Evolutionary conservation across 352 stramenopile species (phyloP).

Genomic region (Globisporangium sylvaticum): DNA sequence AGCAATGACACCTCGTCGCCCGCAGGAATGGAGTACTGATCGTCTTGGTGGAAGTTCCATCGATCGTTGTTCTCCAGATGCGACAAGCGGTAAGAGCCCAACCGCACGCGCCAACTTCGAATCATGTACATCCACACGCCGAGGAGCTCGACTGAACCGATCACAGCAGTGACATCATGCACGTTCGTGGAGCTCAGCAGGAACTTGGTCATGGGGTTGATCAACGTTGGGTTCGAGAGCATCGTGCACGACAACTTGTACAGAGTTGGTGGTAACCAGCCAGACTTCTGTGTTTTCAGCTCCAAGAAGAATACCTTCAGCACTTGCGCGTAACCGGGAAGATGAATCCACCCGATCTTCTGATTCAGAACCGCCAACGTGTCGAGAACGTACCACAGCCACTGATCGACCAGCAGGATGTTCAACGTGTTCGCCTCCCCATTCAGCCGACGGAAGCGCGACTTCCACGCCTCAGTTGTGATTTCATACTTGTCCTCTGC

Average conservation of each 20-base stretch:
- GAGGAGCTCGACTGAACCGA: conserved; percentile 81
- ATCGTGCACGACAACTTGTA: conserved; percentile 90
- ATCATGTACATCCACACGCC: conserved; percentile 92
- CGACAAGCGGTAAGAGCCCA: conserved; percentile 83
- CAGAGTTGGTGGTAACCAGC: conserved; percentile 78
- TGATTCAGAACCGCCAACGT: conserved; percentile 87
- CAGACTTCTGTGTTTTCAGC: conserved; percentile 86
- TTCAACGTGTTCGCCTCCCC: conserved; percentile 86
- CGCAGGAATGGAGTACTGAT: conserved; percentile 86
- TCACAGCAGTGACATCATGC: conserved; percentile 84
- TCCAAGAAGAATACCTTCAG: conserved; percentile 89
- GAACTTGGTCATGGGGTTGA: conserved; percentile 91
- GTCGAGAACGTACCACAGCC: conserved; percentile 88
- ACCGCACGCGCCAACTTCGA: conserved; percentile 82
- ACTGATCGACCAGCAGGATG: conserved; percentile 85
- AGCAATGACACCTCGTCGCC: conserved; percentile 83
- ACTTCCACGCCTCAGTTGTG: conserved; percentile 77
- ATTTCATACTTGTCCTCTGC: conserved; percentile 89
- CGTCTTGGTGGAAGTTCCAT: conserved; percentile 89
- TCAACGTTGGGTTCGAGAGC: conserved; percentile 82
- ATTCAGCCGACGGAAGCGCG: conserved; percentile 74
- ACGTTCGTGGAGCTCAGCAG: conserved; percentile 83
- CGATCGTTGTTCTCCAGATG: conserved; percentile 88
- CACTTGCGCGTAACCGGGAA: conserved; percentile 84
- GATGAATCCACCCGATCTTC: conserved; percentile 85